Evolutionary conservation across 1,139 yeast species (phyloP), one percentile per base, ranked within the genome.

Genomic region (Zygosaccharomyces sapae): DNA sequence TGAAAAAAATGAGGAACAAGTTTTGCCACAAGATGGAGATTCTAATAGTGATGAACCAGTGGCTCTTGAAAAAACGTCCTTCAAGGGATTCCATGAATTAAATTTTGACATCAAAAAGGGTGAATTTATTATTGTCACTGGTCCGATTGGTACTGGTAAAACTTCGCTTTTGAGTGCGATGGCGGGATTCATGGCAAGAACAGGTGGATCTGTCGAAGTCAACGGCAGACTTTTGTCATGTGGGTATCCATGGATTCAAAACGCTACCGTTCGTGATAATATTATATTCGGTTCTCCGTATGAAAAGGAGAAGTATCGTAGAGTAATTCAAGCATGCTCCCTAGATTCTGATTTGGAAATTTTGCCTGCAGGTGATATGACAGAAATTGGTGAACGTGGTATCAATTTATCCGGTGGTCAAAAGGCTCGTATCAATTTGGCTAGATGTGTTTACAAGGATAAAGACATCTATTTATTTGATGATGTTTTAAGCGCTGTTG

Each of bases 301-400:
- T 50, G 81, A 85, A 48, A 71, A 74, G 49, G 66, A 69, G 6
- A 73, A 71, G 58, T 88, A 87, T 58, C 67, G 75, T 0, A 65
- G 69, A 9, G 82, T 84, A 4, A 63, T 87, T 27, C 68, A 72
- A 34, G 82, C 81, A 1, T 87, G 96, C 64, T 77, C 87, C 1
- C 73, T 88, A 48, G 71, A 71, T 34, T 76, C 81, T 38, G 96
- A 88, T 68, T 71, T 88, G 52, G 81, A 79, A 18, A 73, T 75
- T 41, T 70, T 88, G 43, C 87, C 92, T 2, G 94, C 85, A 35
- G 92, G 96, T 47, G 97, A 89, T 61, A 64, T 66, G 44, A 86
- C 96, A 2, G 96, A 88, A 67, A 85, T 89, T 49, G 97, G 97
- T 52, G 97, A 89, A 65, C 78, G 95, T 56, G 97, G 97, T 55